Conservation (phyloP, 2,329 filamentous ascomycete species). For the Colletotrichum incanum region DNA sequence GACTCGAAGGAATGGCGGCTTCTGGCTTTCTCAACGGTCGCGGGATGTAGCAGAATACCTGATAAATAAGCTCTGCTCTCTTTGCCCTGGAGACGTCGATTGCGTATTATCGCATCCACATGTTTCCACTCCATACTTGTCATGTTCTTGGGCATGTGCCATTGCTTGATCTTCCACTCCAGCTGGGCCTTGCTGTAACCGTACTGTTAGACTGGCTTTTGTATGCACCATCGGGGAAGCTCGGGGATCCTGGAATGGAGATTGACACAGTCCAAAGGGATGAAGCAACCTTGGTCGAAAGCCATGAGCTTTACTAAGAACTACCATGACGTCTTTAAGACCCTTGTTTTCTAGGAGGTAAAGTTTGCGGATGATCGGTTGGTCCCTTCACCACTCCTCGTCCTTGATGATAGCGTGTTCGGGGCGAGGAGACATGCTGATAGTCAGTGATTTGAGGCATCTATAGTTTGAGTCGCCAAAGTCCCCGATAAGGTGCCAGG, state of each 20-base stretch:
- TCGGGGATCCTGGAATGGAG: neutral
- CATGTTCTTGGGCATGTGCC: conserved; percentile 26
- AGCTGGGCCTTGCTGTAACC: conserved; percentile 8
- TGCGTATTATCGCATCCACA: neutral
- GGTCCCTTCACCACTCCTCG: neutral
- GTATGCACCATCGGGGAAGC: neutral
- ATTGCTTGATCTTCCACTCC: conserved; percentile 16
- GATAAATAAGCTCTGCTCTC: conserved; percentile 21
- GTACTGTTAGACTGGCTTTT: accelerated
- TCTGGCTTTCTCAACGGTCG: neutral
- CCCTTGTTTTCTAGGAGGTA: conserved; percentile 6
- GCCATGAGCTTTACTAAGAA: neutral
- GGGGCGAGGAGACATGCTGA: neutral
- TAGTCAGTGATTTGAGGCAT: neutral
- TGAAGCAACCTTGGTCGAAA: conserved; percentile 9
- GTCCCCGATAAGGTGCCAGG: accelerated
- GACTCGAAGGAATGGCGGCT: conserved; percentile 3
- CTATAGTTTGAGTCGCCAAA: neutral
- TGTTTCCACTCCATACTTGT: neutral
- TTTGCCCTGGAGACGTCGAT: neutral
- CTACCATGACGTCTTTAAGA: neutral
- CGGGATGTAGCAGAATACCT: neutral
- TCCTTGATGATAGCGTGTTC: neutral
- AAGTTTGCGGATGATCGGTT: neutral
- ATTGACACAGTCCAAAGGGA: too few relatives aligned